Conservation (phyloP, 1,139 yeast genomes). For the Magnusiomyces ingens region DNA sequence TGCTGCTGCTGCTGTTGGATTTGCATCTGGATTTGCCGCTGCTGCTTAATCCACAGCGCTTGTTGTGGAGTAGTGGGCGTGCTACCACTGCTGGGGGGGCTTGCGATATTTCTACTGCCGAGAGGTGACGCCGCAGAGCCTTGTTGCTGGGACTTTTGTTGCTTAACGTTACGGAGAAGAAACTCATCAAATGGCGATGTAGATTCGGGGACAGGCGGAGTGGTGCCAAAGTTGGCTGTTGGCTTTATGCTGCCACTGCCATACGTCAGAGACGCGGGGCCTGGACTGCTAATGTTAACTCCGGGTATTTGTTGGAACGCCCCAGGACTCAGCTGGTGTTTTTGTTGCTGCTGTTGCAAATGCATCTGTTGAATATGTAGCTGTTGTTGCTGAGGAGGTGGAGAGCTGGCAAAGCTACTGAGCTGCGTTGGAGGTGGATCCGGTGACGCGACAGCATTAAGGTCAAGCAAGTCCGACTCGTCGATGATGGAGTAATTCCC, state of each 20-base stretch:
- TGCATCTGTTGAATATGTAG: no score
- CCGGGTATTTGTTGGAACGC: neutral
- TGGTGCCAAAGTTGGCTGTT: conserved; percentile 17
- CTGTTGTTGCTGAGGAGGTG: neutral
- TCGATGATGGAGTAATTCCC: conserved; percentile 24
- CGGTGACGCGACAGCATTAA: conserved; percentile 23
- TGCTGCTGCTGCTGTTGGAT: conserved; percentile 7
- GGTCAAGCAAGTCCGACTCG: conserved; percentile 29
- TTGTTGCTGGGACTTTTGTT: neutral
- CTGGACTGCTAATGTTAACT: neutral
- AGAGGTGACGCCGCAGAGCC: no score
- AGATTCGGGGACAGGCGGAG: conserved; percentile 28
- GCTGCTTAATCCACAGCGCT: conserved; percentile 12
- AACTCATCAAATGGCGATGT: conserved; percentile 31
- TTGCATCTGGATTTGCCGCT: no score
- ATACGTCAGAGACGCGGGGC: neutral
- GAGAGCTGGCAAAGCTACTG: neutral
- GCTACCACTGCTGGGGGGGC: neutral
- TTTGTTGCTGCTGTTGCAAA: neutral
- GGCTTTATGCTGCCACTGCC: conserved; percentile 7
- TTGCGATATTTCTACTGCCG: neutral
- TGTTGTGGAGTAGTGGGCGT: conserved; percentile 12
- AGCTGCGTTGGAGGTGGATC: conserved; percentile 13
- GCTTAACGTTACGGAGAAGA: conserved; percentile 16
- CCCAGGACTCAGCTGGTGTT: neutral